These are phyloP conservation scores for Phytophthora citrophthora DNA, from an alignment of 352 stramenopile species.

Conservation along the genomic window DNA sequence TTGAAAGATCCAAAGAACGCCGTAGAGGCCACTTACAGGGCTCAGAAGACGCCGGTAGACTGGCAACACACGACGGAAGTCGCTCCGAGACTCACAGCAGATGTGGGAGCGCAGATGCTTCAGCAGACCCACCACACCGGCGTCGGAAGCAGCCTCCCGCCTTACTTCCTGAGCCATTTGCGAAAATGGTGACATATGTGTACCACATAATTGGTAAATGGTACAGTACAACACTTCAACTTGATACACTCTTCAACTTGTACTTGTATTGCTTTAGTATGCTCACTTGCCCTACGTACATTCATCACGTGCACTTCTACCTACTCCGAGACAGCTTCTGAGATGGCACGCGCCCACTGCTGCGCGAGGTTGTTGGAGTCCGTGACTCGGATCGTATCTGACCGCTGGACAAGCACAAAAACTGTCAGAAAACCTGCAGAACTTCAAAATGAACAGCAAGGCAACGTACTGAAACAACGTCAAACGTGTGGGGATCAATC, in stretches of 20 bases:
- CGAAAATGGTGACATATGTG: conserved; percentile 4
- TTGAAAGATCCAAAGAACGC: neutral
- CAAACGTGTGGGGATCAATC: conserved; percentile 77
- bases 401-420: conserved; percentile 42
- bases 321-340: conserved; percentile 38
- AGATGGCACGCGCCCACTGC: conserved; percentile 64
- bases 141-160: conserved; percentile 7
- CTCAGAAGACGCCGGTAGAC: conserved; percentile 60
- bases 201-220: conserved; percentile 24
- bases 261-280: neutral
- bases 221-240: conserved; percentile 10
- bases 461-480: conserved; percentile 70
- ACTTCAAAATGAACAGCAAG: neutral
- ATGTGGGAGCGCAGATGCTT: conserved; percentile 44
- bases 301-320: neutral
- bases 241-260: conserved; percentile 1
- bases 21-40: conserved; percentile 36
- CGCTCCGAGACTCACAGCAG: conserved; percentile 14
- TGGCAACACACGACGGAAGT: conserved; percentile 42
- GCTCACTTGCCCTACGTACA: conserved; percentile 2
- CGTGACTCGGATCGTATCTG: conserved; percentile 65
- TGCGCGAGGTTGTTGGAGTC: conserved; percentile 67
- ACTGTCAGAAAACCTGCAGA: neutral
- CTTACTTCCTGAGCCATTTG: neutral
- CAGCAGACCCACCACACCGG: conserved; percentile 50